Percentiles rank a stretch among this genome's conserved stretches.
Evolutionary conservation across 768 basidiomycete genomes (phyloP).

Genomic region (Pleurotus djamor): DNA sequence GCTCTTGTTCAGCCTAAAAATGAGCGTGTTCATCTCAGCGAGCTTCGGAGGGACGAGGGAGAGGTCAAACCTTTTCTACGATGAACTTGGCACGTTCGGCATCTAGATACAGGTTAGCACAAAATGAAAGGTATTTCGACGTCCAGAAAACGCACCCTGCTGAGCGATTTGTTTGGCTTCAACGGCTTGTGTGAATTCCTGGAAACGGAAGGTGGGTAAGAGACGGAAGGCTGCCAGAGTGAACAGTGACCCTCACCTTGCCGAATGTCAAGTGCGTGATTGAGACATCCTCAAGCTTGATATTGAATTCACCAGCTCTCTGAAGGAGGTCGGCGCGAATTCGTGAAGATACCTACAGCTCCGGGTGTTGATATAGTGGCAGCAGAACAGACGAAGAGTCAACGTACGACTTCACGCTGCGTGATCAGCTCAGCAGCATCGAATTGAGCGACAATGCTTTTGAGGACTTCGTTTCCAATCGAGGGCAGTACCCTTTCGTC

Average conservation of each 20-base stretch:
- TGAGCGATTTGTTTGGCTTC: conserved; percentile 99
- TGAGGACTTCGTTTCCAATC: conserved; percentile 97
- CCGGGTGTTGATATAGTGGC: neutral
- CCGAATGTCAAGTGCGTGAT: conserved; percentile 91
- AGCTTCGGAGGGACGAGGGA: neutral
- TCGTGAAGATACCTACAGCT: conserved; percentile 74
- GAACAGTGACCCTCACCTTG: conserved; percentile 45
- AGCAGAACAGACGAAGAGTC: neutral
- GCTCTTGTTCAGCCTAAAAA: conserved; percentile 93
- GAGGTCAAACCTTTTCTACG: conserved; percentile 81
- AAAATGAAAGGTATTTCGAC: neutral
- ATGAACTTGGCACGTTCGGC: conserved; percentile 99
- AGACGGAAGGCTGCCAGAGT: neutral
- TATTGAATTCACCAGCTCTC: conserved; percentile 94
- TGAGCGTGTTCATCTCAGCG: conserved; percentile 8
- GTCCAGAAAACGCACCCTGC: conserved; percentile 61
- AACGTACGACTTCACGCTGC: conserved; percentile 91
- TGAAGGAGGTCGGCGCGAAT: conserved; percentile 91
- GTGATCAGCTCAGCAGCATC: conserved; percentile 97
- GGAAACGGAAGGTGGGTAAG: neutral
- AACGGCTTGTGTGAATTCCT: conserved; percentile 98
- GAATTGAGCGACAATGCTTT: conserved; percentile 97
- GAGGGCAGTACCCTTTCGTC: conserved; percentile 98
- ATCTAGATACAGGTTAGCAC: conserved; percentile 45
- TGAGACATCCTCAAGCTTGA: conserved; percentile 94